Evolutionary conservation across 225 moss, liverwort and hornwort genomes (phyloP), one percentile per base, ranked within the genome.

Genomic region (Sphagnum tenellum): DNA sequence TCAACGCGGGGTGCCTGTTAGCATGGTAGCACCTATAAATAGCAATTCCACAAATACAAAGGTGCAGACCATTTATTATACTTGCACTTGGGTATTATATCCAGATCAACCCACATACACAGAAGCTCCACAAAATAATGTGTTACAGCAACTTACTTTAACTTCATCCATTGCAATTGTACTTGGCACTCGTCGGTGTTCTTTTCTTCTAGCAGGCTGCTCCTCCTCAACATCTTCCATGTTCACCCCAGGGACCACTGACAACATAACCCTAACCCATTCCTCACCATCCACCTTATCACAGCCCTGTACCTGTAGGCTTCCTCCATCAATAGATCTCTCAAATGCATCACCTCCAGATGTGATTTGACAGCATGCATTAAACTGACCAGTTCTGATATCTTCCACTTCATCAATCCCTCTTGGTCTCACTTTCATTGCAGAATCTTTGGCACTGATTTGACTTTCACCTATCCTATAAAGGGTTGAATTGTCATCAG

Each of bases 141-240:
- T 29, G 29, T 29, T 1, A 29, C 29, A 29, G 29, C 29, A 44
- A 88, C 95, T 89, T 80, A 98, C 98, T 73, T 90, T 90, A 44
- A 98, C 98, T 82, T 87, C 98, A 47, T 89, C 98, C 82, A 98
- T 93, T 56, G 98, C 98, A 64, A 98, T 84, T 53, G 90, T 98
- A 79, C 93, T 98, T 56, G 96, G 92, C 55, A 93, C 87, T 72
- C 92, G 86, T 45, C 88, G 87, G 64, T 93, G 92, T 49, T 90
- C 76, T 79, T 88, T 93, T 69, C 67, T 81, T 44, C 87, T 76
- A 63, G 79, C 82, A 13, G 96, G 87, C 57, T 88, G 90, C 63
- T 98, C 93, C 70, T 88, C 88, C 67, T 90, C 93, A 58, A 93
- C 82, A 59, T 93, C 98, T 53, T 98, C 92, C 92, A 98, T 93